Conservation (phyloP, 495 filamentous ascomycete species). For the Hypoxylon fuscum region DNA sequence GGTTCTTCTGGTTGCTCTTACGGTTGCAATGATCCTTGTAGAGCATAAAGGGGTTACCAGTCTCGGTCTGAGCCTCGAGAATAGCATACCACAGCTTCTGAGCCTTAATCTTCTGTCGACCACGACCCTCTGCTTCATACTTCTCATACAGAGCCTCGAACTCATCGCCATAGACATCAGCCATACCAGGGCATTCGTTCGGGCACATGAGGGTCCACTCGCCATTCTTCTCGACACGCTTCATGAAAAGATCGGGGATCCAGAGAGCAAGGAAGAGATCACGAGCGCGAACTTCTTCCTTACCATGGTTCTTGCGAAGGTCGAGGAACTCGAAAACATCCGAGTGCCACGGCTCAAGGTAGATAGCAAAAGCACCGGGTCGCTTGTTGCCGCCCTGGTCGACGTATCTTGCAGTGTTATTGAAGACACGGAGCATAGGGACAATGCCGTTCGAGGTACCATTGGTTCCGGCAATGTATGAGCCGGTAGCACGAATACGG, state of each 20-base stretch:
- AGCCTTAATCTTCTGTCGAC: slow-evolving; percentile 90
- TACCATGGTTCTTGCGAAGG: slow-evolving; percentile 98
- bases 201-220: slow-evolving; percentile 99
- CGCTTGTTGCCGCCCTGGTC: slow-evolving; percentile 99
- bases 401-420: slow-evolving; percentile 98
- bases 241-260: slow-evolving; percentile 99
- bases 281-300: slow-evolving; percentile 95
- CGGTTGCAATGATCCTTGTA: slow-evolving; percentile 99
- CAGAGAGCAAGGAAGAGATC: slow-evolving; percentile 98
- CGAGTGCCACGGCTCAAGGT: slow-evolving; percentile 99
- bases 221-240: slow-evolving; percentile 93
- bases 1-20: slow-evolving; percentile 99
- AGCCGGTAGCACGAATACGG: slow-evolving; percentile 93
- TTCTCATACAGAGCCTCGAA: slow-evolving; percentile 94
- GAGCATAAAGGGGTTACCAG: slow-evolving; percentile 98
- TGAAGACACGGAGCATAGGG: slow-evolving; percentile 97
- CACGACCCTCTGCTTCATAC: slow-evolving; percentile 90
- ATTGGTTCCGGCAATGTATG: slow-evolving; percentile 97
- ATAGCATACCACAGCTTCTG: slow-evolving; percentile 99
- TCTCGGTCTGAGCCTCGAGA: slow-evolving; percentile 97
- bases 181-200: slow-evolving; percentile 91
- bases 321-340: slow-evolving; percentile 98
- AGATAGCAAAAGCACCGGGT: slow-evolving; percentile 97
- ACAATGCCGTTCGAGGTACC: slow-evolving; percentile 97
- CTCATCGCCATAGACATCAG: slow-evolving; percentile 96